Evolutionary conservation across 2,329 filamentous ascomycete species (phyloP).

Genomic region (Nannizzia gypsea): DNA sequence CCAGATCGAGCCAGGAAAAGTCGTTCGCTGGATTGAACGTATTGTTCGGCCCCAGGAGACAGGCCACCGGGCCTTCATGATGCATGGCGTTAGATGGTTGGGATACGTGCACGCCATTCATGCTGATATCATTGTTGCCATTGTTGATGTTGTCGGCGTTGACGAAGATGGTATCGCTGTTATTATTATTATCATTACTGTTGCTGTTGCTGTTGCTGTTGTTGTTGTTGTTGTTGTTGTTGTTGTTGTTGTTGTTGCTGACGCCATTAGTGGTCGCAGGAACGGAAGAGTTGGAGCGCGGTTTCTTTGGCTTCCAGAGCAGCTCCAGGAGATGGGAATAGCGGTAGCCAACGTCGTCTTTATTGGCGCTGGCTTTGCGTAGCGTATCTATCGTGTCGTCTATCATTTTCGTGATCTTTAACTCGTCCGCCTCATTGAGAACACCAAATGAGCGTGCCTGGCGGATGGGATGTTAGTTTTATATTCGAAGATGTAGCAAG

Average conservation of each 20-base stretch:
- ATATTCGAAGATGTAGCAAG: neutral
- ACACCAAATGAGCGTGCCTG: constrained; percentile 48
- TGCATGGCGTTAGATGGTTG: constrained; percentile 5
- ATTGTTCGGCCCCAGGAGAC: constrained; percentile 28
- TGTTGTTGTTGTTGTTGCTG: neutral
- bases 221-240: constrained; percentile 1
- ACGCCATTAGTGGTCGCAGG: constrained; percentile 13
- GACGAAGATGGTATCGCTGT: constrained; percentile 8
- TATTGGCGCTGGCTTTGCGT: constrained; percentile 45
- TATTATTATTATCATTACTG: neutral
- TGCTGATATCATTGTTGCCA: constrained; percentile 7
- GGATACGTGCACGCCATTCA: constrained; percentile 13
- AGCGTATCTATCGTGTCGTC: constrained; percentile 48
- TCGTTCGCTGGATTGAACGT: constrained; percentile 40
- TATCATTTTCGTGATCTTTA: constrained; percentile 47
- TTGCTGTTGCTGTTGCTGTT: constrained; percentile 4
- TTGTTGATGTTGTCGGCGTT: constrained; percentile 16
- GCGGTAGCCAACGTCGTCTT: constrained; percentile 49
- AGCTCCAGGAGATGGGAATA: constrained; percentile 51
- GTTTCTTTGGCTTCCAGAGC: constrained; percentile 43
- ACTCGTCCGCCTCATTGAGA: constrained; percentile 43
- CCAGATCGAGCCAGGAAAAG: constrained; percentile 52
- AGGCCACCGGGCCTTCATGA: constrained; percentile 18
- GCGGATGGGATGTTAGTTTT: neutral
- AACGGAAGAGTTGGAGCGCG: constrained; percentile 7